Evolutionary conservation across 2,329 filamentous ascomycete genomes (phyloP).

Genomic region (Nannizziopsis arthrosporioides): DNA sequence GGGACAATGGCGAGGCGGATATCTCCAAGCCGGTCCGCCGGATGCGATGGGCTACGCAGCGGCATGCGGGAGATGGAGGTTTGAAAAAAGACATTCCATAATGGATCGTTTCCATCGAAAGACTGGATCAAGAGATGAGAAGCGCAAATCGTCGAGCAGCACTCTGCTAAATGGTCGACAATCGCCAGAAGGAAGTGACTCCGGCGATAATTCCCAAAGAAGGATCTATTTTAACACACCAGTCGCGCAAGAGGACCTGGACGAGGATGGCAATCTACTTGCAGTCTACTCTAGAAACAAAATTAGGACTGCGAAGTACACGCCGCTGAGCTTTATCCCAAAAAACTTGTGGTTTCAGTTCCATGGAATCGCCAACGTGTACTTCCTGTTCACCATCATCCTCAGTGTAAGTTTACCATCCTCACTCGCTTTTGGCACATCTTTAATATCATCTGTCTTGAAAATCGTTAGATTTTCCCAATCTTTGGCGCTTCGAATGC

Average conservation of each 20-base stretch:
- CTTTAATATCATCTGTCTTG: conserved; percentile 17
- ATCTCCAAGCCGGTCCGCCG: conserved; percentile 57
- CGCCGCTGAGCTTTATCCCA: conserved; percentile 82
- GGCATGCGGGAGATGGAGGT: conserved; percentile 63
- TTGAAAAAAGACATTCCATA: conserved; percentile 70
- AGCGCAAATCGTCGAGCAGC: conserved; percentile 40
- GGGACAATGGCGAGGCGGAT: conserved; percentile 28
- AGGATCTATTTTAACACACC: conserved; percentile 77
- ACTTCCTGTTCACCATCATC: conserved; percentile 94
- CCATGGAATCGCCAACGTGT: conserved; percentile 96
- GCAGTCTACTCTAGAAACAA: conserved; percentile 77
- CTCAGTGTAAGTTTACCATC: conserved; percentile 58
- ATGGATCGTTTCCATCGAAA: conserved; percentile 61
- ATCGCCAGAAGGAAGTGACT: conserved; percentile 1
- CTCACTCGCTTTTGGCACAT: background rate
- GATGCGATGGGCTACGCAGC: conserved; percentile 93
- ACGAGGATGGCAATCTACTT: conserved; percentile 66
- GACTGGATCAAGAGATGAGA: conserved; percentile 56
- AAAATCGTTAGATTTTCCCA: conserved; percentile 62
- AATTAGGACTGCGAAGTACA: conserved; percentile 96
- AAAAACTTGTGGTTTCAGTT: conserved; percentile 98
- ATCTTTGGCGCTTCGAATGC: conserved; percentile 92
- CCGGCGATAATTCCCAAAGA: conserved; percentile 32
- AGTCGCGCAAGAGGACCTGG: conserved; percentile 60
- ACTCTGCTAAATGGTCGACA: conserved; percentile 25